Percentiles rank a stretch among this genome's conserved stretches.
phyloP scores from a whole-genome alignment of 1,284 basidiomycete genomes.

The Cutaneotrichosporon sp. region DNA sequence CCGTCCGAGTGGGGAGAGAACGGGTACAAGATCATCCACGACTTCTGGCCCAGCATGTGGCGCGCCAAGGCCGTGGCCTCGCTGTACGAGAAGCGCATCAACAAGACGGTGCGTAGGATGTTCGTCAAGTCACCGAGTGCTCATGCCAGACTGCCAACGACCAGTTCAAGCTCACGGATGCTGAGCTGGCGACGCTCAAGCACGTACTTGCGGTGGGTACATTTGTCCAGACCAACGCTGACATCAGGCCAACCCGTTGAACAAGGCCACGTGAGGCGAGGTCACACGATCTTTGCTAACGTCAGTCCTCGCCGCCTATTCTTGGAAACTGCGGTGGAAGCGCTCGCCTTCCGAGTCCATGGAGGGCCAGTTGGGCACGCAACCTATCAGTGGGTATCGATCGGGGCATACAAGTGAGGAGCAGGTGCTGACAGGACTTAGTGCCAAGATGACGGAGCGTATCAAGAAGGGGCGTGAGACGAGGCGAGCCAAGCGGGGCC shows the following conservation, averaged over 20 bases:
- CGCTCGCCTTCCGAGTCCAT: constrained; percentile 31
- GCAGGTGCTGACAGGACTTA: constrained; percentile 1
- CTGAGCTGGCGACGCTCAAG: constrained; percentile 32
- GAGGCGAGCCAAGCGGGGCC: constrained; percentile 11
- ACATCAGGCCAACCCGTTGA: constrained; percentile 26
- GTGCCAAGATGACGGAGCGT: constrained; percentile 7
- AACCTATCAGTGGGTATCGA: constrained; percentile 23
- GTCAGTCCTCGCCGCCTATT: constrained; percentile 9
- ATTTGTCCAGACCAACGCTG: background rate
- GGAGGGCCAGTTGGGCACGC: constrained; percentile 28
- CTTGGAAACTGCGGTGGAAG: constrained; percentile 26
- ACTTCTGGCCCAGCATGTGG: constrained; percentile 28
- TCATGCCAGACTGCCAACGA: constrained; percentile 27
- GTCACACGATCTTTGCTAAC: background rate
- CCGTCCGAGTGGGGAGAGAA: constrained; percentile 12
- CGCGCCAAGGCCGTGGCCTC: constrained; percentile 12
- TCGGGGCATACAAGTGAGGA: no score
- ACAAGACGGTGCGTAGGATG: constrained; percentile 26
- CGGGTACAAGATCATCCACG: constrained; percentile 16
- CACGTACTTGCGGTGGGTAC: constrained; percentile 21
- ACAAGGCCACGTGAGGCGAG: constrained; percentile 21
- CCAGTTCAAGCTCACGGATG: constrained; percentile 30
- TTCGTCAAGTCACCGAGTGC: background rate
- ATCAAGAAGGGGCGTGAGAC: constrained; percentile 12
- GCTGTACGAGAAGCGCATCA: constrained; percentile 21